Evolutionary conservation across 129 eudicot species (phyloP).

Genomic region (Apium graveolens): DNA sequence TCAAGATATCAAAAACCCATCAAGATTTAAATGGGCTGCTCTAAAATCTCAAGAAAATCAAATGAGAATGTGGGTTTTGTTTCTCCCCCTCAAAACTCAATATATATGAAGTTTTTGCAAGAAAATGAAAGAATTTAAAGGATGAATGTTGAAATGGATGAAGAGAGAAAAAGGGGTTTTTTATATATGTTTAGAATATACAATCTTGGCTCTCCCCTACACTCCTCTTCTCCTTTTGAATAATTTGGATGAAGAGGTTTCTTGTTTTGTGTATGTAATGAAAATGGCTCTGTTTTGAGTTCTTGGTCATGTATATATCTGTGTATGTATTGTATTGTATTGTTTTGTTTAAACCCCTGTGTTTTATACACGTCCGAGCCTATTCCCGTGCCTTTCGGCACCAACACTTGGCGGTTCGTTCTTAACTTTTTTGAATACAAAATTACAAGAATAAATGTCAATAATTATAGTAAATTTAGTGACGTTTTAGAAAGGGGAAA

Average conservation of each 20-base stretch:
- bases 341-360: not conserved
- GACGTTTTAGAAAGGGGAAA: no score
- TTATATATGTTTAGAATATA: not conserved
- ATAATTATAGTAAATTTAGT: no score
- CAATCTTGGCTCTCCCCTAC: not conserved
- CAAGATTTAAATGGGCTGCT: not conserved
- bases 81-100: not conserved
- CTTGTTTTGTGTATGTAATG: not conserved
- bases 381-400: constrained; percentile 35
- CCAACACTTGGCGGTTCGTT: constrained; percentile 27
- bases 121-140: not conserved
- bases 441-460: no score
- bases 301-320: not conserved
- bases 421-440: not conserved
- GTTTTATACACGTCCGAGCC: constrained; percentile 8
- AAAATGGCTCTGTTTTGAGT: not conserved
- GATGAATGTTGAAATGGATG: constrained; percentile 7
- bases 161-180: not conserved
- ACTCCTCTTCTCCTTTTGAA: not conserved
- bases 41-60: not conserved
- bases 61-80: constrained; percentile 5
- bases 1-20: constrained; percentile 8
- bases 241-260: not conserved
- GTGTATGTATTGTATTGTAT: not conserved
- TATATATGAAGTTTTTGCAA: not conserved